A percentile compares a stretch with the other conserved stretches of the same genome.
phyloP scores from a whole-genome alignment of 768 basidiomycete genomes.

The Suillus luteus region DNA sequence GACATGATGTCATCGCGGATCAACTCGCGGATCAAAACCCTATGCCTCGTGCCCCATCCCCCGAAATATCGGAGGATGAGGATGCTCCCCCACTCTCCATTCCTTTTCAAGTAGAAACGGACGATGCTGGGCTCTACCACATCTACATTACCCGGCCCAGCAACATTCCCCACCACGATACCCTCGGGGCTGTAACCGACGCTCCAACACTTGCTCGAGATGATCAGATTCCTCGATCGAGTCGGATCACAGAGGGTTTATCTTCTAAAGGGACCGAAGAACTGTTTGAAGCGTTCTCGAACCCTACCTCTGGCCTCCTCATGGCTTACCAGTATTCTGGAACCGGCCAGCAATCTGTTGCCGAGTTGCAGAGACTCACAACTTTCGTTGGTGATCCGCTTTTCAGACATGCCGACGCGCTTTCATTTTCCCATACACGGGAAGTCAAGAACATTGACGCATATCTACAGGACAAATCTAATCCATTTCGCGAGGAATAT shows the following conservation, averaged over 20 bases:
- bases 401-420: conserved; percentile 25
- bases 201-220: conserved; percentile 4
- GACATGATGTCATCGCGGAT: background rate
- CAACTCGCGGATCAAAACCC: background rate
- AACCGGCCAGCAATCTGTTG: conserved; percentile 28
- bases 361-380: conserved; percentile 28
- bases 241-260: background rate
- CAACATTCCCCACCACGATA: background rate
- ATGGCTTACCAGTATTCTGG: conserved; percentile 35
- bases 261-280: background rate
- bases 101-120: background rate
- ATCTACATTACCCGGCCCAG: conserved; percentile 11
- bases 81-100: background rate
- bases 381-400: conserved; percentile 25
- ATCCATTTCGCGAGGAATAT: conserved; percentile 15
- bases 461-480: conserved; percentile 10
- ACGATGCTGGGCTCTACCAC: conserved; percentile 9
- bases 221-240: background rate
- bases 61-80: background rate
- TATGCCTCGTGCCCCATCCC: background rate
- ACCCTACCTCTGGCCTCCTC: conserved; percentile 27
- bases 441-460: conserved; percentile 9
- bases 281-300: conserved; percentile 20
- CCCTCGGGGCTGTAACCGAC: background rate
- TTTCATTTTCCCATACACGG: conserved; percentile 18